Evolutionary conservation across 169 alveolate species (phyloP).

Genomic region (Hammondia hammondi): DNA sequence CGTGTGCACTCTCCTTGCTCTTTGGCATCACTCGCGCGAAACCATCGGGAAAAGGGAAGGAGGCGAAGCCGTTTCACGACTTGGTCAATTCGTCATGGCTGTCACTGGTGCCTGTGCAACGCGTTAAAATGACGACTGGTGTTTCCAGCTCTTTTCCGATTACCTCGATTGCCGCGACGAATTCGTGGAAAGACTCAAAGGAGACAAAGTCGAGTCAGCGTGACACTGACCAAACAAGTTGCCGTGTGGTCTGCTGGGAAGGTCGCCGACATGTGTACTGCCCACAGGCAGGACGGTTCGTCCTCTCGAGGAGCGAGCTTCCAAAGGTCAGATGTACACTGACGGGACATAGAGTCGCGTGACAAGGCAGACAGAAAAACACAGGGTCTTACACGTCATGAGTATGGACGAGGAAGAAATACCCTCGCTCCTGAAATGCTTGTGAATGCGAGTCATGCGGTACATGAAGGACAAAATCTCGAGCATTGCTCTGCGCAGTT

Average conservation of each 20-base stretch:
- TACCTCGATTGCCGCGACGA: neutral
- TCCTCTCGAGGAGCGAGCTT: conserved; percentile 29
- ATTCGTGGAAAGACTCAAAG: neutral
- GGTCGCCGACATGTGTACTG: neutral
- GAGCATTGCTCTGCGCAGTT: no score
- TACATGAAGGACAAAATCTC: no score
- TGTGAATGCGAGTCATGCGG: no score
- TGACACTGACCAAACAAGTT: neutral
- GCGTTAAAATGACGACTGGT: neutral
- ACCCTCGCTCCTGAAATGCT: no score
- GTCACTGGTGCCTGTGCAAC: neutral
- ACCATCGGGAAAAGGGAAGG: neutral
- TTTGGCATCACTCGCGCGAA: neutral
- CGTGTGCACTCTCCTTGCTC: neutral
- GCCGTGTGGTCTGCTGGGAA: conserved; percentile 30
- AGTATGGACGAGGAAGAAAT: no score
- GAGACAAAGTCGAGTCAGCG: neutral
- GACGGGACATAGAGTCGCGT: no score
- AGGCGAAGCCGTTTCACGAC: no score
- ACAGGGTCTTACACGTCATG: no score
- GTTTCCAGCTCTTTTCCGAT: neutral
- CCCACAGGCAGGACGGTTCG: neutral
- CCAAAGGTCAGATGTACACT: neutral
- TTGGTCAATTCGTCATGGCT: neutral
- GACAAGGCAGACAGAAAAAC: no score